Conservation (phyloP, 2,329 filamentous ascomycete genomes). For the Trichoderma koningiopsis region DNA sequence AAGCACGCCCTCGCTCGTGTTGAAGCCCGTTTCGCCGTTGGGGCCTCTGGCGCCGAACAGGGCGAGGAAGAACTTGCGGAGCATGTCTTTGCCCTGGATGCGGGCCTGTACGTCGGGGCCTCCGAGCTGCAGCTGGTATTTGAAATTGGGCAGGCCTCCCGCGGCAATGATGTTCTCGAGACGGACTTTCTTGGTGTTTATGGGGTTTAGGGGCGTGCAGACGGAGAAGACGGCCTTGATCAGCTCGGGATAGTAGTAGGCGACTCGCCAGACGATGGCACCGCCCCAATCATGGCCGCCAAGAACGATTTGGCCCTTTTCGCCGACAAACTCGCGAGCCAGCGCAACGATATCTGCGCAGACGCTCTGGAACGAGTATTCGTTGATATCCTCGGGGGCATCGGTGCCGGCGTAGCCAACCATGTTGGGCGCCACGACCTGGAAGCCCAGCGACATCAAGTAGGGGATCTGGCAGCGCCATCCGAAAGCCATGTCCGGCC, state of each 20-base stretch:
- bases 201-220: conserved; percentile 73
- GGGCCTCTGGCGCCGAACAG: conserved; percentile 68
- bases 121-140: conserved; percentile 81
- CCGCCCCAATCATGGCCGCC: conserved; percentile 96
- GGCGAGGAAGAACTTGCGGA: conserved; percentile 70
- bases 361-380: conserved; percentile 73
- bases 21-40: conserved; percentile 60
- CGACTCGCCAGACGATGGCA: conserved; percentile 71
- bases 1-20: conserved; percentile 61
- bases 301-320: conserved; percentile 66
- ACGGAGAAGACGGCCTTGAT: conserved; percentile 76
- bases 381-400: conserved; percentile 61
- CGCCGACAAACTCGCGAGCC: conserved; percentile 55
- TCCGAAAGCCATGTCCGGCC: conserved; percentile 78
- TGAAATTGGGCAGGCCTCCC: conserved; percentile 65
- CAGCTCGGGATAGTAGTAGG: conserved; percentile 72
- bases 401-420: conserved; percentile 82
- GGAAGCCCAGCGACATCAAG: conserved; percentile 70
- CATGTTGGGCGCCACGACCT: conserved; percentile 83
- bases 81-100: conserved; percentile 59
- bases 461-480: conserved; percentile 89
- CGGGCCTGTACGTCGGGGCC: conserved; percentile 65
- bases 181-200: conserved; percentile 53
- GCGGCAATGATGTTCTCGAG: conserved; percentile 61
- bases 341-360: conserved; percentile 76